Percentiles rank a stretch among this genome's conserved stretches.
These are phyloP conservation scores for Fusarium pininemorale DNA, from an alignment of 2,329 filamentous ascomycete genomes.

Conservation along the genomic window DNA sequence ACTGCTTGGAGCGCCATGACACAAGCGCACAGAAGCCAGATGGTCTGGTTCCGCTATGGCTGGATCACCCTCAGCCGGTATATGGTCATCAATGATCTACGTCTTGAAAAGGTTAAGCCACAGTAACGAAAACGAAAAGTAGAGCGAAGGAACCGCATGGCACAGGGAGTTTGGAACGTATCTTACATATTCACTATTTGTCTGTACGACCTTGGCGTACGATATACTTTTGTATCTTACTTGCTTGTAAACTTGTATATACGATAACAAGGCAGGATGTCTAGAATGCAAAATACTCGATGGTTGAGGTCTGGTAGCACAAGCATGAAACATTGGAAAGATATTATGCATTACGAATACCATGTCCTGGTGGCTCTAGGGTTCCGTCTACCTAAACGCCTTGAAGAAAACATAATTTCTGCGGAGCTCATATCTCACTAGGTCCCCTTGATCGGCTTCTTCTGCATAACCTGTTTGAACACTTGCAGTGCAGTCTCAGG, in stretches of 20 bases:
- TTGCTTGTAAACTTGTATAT: neutral
- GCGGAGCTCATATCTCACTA: neutral
- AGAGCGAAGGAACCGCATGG: slow-evolving; percentile 17
- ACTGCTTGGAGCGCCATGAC: slow-evolving; percentile 88
- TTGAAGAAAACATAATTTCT: neutral
- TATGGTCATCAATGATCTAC: slow-evolving; percentile 94
- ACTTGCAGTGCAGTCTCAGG: slow-evolving; percentile 41
- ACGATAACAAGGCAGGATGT: neutral
- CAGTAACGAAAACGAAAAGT: slow-evolving; percentile 1
- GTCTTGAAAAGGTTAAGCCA: slow-evolving; percentile 55
- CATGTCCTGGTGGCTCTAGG: neutral
- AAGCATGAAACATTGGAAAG: neutral
- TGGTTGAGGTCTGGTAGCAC: neutral
- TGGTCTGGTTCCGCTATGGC: slow-evolving; percentile 97
- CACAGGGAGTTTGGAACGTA: slow-evolving; percentile 18
- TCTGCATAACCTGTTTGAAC: slow-evolving; percentile 42
- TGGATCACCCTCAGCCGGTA: slow-evolving; percentile 93
- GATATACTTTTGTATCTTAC: slow-evolving; percentile 5
- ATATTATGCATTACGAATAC: slow-evolving; percentile 1
- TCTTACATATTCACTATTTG: slow-evolving; percentile 2
- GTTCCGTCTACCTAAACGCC: neutral
- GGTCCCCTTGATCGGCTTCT: slow-evolving; percentile 32
- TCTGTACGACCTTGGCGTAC: slow-evolving; percentile 9
- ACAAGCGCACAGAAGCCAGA: slow-evolving; percentile 89
- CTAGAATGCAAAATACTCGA: neutral